These are phyloP conservation scores for Cytospora chrysosperma DNA, from an alignment of 2,329 filamentous ascomycete genomes.

Conservation along the genomic window DNA sequence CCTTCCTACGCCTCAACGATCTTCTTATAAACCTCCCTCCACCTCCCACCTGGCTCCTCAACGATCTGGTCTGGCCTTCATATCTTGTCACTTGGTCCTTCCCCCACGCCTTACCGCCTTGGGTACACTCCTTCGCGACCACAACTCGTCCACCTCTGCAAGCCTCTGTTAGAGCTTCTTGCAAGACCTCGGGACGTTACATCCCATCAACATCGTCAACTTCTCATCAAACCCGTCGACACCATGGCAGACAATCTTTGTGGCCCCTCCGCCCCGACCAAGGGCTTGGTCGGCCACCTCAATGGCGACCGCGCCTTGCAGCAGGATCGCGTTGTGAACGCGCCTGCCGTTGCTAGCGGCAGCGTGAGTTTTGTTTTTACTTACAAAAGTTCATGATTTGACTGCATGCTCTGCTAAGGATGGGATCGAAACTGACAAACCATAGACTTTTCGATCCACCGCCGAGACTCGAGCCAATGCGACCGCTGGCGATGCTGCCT, in stretches of 20 bases:
- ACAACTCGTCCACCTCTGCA: too few species aligned
- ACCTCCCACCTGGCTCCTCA: too few species aligned
- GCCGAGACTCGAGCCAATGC: slow-evolving; percentile 11
- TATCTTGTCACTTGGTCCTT: too few species aligned
- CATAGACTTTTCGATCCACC: slow-evolving; percentile 15
- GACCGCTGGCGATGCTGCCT: slow-evolving; percentile 14
- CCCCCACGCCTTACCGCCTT: too few species aligned
- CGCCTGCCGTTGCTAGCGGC: slow-evolving; percentile 21
- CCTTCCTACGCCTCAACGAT: background rate
- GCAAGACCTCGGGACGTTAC: too few species aligned
- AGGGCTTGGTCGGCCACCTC: slow-evolving; percentile 69
- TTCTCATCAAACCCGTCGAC: slow-evolving; percentile 17
- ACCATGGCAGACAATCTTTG: slow-evolving; percentile 53
- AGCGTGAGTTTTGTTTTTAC: slow-evolving; percentile 27
- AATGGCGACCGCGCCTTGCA: slow-evolving; percentile 68
- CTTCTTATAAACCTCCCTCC: background rate
- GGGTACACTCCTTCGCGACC: too few species aligned
- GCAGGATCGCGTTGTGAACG: slow-evolving; percentile 60
- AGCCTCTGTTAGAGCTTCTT: too few species aligned
- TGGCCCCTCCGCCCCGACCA: slow-evolving; percentile 72
- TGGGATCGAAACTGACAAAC: background rate
- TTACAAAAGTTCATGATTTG: too few species aligned
- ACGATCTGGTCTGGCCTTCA: too few species aligned
- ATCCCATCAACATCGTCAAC: slow-evolving; percentile 3
- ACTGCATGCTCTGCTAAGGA: background rate